Evolutionary conservation across 495 filamentous ascomycete species (phyloP), one percentile per base, ranked within the genome.

Genomic region (Penicillium tannophilum): DNA sequence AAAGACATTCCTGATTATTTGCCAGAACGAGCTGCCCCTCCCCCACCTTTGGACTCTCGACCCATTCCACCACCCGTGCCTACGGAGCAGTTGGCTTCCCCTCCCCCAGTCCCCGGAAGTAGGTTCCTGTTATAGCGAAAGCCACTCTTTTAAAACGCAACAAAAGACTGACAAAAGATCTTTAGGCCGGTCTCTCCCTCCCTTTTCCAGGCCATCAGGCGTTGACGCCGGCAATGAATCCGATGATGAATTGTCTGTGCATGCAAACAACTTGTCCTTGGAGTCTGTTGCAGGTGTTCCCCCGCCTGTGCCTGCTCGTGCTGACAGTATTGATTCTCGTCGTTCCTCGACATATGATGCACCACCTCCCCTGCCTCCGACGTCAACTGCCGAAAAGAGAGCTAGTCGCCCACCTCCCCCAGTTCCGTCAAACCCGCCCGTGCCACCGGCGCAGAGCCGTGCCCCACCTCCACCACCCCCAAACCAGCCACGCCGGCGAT

Each of bases 181-280:
- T 14, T 48, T 66, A 90, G 87, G 83, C 53, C 86, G 86, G 59
- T 81, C 85, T 42, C 75, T 78, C 19, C 79, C 80, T 62, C 82
- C 79, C 26, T 67, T 77, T 59, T 72, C 80, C 9, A 71, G 73
- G 43, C 71, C 82, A 46, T 74, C 78, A 50, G 90, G 90, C 43
- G 87, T 83, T 31, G 92, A 87, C 60, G 81, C 85, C 56, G 93
- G 93, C 26, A 95, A 93, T 7, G 91, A 88, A 66, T 97, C 93
- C 10, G 95, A 96, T 72, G 95, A 98, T 73, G 94, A 98, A 67
- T 77, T 96, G 72, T 94, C 91, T n/a, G 74, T 84, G 50, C 81
- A 82, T 60, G 77, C 86, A 24, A 69, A 68, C 50, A 80, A 73
- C 46, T 47, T 79, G 36, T 84, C 82, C 9, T 54, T 83, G 44